Evolutionary conservation across 2,329 filamentous ascomycete genomes (phyloP), one percentile per base, ranked within the genome.

Genomic region (Trichoderma sp.): DNA sequence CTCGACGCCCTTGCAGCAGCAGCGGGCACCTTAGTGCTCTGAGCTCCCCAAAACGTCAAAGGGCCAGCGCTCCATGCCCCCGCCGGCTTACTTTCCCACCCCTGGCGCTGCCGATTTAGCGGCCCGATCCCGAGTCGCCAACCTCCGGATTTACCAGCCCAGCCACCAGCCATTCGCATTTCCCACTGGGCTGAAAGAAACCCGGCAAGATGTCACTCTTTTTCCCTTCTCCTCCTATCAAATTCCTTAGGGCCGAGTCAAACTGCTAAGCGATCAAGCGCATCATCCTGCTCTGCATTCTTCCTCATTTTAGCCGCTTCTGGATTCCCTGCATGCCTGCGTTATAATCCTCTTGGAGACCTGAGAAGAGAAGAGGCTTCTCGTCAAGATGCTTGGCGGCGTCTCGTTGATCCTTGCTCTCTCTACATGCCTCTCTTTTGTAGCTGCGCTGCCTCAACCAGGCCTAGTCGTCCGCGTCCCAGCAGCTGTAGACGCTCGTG

Each of bases 351-450:
- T 24, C 40, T 24, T 24, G 16, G 47, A 33, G 59, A 62, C 71
- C n/a, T 47, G 49, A 58, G 37, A 70, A 72, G 68, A 66, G 66
- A 63, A 71, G 66, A 60, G 71, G 58, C 68, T 61, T 68, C 55
- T 68, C 57, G 16, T 65, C 75, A 75, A 73, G 64, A 80, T 81
- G 79, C 79, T 76, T 53, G 72, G 72, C 56, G 73, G 72, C 35
- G 64, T 77, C 58, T 71, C 75, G 33, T 52, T 80, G 37, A 67
- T 78, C 61, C 68, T 79, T 70, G 74, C 76, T 55, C 75, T 81
- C 40, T 73, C 77, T 24, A 73, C 75, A 53, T 75, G 72, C 64
- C 71, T 76, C 57, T 72, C 76, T 52, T 71, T 70, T 10, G 70
- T 73, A 55, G 63, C 73, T 58, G 75, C 78, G 8, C 74, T 80